Base-by-base conservation (phyloP, 768 basidiomycete genomes). In the Amyloporia xantha region DNA sequence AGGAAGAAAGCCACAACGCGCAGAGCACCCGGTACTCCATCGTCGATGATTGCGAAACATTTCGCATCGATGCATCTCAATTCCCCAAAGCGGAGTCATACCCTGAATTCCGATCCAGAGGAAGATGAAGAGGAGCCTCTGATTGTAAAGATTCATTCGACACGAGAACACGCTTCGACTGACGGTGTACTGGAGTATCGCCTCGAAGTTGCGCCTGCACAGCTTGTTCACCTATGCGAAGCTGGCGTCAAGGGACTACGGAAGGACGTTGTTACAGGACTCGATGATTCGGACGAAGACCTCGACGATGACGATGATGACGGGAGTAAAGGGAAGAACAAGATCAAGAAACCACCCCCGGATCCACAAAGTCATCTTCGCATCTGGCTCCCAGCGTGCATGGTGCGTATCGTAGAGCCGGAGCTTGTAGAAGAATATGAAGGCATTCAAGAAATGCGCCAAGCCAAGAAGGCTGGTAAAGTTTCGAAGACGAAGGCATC, bases 311-410 rank as follows among this genome's bases (percentile, higher is more conserved):
- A 60, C 68, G 78, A 76, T 58, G 77, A 72, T 9, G 77, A 71
- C 3, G 77, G 71, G 0, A 79, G 72, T 6, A 75, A 71, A 0
- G 72, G 66, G 1, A 73, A 70, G n/a, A 68, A 65, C 10, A 59
- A 52, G 35, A 57, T 27, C 41, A 65, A 62, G 49, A 56, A 59
- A 54, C 64, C 69, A 35, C 65, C 77, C 3, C 68, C 73, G 2
- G 74, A 79, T 54, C 82, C 83, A 0, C 66, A 70, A n/a, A 73
- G 69, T 41, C 76, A 77, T 47, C 62, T 83, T 42, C 74, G 84
- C 12, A 62, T 91, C 10, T 95, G 91, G 91, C 76, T 92, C 66
- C 87, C 91, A 0, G 89, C 86, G 20, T 82, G 75, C 46, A 84
- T 95, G 73, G 76, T 93, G 10, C 66, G 70, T 11, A 63, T 80